Evolutionary conservation across 345 rosid species (phyloP).

Genomic region (Syzygium jambos): DNA sequence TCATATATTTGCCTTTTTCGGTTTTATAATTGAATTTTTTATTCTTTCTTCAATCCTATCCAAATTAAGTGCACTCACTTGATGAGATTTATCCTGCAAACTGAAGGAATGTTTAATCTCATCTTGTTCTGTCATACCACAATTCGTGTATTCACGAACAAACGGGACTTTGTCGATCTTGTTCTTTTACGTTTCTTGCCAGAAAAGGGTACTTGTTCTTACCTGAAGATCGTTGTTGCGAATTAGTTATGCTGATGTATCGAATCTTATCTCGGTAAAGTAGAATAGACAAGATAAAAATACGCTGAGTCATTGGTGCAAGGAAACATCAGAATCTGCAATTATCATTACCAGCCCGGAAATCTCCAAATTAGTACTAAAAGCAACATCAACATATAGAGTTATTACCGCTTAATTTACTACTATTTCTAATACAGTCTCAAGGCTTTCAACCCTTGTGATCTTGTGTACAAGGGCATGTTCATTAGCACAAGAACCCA

Average conservation of each 20-base stretch:
- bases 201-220: neutral
- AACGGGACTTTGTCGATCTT: neutral
- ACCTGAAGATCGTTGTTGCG: neutral
- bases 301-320: neutral
- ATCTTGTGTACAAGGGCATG: neutral
- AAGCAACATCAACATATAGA: neutral
- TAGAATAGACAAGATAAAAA: neutral
- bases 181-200: neutral
- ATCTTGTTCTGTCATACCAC: neutral
- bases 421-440: neutral
- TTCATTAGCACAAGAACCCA: neutral
- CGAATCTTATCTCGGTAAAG: neutral
- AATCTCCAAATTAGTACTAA: neutral
- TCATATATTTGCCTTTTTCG: neutral
- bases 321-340: neutral
- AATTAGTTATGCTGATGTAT: neutral
- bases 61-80: neutral
- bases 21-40: neutral
- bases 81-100: neutral
- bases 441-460: neutral
- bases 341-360: neutral
- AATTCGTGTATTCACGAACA: neutral
- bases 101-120: neutral
- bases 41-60: neutral
- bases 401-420: neutral